Evolutionary conservation across 108 stramenopile species (phyloP), one percentile per base, ranked within the genome.

Genomic region (Cyclostephanos invisitatus): DNA sequence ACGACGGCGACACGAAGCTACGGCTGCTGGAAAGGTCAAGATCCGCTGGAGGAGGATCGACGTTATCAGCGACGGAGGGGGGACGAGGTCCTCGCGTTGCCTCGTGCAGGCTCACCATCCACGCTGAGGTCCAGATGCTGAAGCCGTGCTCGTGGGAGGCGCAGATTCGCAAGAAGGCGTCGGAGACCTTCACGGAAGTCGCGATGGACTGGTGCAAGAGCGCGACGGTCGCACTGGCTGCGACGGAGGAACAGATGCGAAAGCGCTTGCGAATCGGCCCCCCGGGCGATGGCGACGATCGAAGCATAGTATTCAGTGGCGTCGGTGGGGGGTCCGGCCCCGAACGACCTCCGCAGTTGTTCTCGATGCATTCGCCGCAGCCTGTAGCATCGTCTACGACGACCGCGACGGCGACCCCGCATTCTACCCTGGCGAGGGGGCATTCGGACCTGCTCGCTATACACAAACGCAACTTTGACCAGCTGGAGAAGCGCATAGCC

Each of bases 111-210:
- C 67, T 79, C 18, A 72, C 75, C 4, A 75, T 88, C 9, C 56
- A 77, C 44, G 77, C 72, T 36, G 75, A 90, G 73, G 89, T 85
- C 1, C 36, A 82, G 48, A 89, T 94, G 77, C 63, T 74, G 8
- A 65, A 83, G 63, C 48, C 48, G 20, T 94, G 93, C 56, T 64
- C 84, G 11, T 94, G 86, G 69, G 93, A 90, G 66, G 10, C 65
- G 0, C 82, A 86, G 57, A 90, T 94, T 56, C 58, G 73, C 10
- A 75, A 83, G 37, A 88, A 87, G 70, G 80, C 90, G 7, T 57
- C 77, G 5, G 71, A 85, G 17, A 87, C 89, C 14, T 64, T 94
- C 32, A 71, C 64, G 22, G 90, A 91, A 35, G 60, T 94, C 25
- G 78, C 77, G 3, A 80, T 62, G 3, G 72, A 81, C 46, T 94